Evolutionary conservation across 441 rosid species (phyloP), one percentile per base, ranked within the genome.

Genomic region (Rhodomyrtus psidioides): DNA sequence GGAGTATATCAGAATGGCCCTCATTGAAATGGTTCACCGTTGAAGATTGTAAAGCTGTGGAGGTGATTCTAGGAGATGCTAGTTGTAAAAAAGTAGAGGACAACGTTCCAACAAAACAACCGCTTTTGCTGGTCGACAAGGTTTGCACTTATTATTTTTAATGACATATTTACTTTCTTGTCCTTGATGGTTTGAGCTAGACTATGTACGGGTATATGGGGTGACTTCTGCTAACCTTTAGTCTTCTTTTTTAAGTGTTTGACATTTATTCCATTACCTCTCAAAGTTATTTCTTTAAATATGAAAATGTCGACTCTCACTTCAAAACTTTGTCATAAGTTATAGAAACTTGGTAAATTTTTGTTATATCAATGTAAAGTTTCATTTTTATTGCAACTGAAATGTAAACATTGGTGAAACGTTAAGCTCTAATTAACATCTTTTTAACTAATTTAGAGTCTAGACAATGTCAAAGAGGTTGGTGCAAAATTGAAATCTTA

Each of bases 21-120:
- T 6, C 70, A 34, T 27, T 27, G 2, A 59, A 27, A 27, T 19
- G 14, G 21, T 14, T 59, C 7, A 27, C 5, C 1, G 0, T 27
- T 3, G 70, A 27, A 59, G 9, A 27, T 59, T 59, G 39, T 3
- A 27, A 27, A 14, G 39, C 10, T 27, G 34, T 59, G 9, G 5
- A 59, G 21, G 34, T 27, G 21, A 27, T 14, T 15, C 2, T 27
- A 0, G 39, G 39, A 14, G 70, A 59, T 27, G 5, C 6, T 0
- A 6, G 1, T 14, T 15, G 70, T 6, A 7, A 2, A 14, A 14
- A 15, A 3, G 0, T 15, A 1, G 70, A 59, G 2, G 21, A 5
- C 0, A 15, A 0, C 2, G 0, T 3, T 59, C 21, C 5, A 1
- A 59, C 0, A 0, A 2, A 27, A 0, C 34, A 27, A 6, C 9